phyloP scores from a whole-genome alignment of 352 stramenopile species.

The Pythium oligandrum region DNA sequence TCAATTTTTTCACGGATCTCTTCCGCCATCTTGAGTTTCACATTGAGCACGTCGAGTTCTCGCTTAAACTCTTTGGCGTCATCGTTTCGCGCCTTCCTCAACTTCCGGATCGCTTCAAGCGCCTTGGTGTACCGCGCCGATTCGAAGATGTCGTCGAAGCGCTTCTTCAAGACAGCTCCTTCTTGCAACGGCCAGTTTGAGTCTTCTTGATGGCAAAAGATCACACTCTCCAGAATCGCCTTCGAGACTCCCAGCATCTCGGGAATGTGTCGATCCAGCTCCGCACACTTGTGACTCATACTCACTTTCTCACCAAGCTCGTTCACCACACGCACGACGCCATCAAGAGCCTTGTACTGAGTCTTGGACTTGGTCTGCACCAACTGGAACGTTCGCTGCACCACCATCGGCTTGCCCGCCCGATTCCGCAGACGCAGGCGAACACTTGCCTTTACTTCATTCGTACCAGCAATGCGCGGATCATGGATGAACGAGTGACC shows the following conservation, averaged over 20 bases:
- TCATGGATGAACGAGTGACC: constrained; percentile 97
- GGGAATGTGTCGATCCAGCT: constrained; percentile 93
- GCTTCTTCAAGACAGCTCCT: constrained; percentile 97
- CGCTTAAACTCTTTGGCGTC: constrained; percentile 93
- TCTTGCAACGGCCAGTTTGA: constrained; percentile 97
- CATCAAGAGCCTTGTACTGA: constrained; percentile 96
- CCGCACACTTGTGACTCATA: constrained; percentile 93
- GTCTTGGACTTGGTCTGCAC: constrained; percentile 88
- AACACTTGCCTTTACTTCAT: constrained; percentile 90
- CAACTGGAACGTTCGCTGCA: constrained; percentile 94
- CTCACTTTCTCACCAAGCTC: constrained; percentile 88
- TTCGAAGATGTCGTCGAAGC: constrained; percentile 99
- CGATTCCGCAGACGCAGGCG: constrained; percentile 92
- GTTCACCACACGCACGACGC: constrained; percentile 89
- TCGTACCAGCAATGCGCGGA: constrained; percentile 87
- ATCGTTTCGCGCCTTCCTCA: constrained; percentile 79
- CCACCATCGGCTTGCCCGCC: constrained; percentile 85
- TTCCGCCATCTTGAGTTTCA: constrained; percentile 70
- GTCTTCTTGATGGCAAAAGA: constrained; percentile 99
- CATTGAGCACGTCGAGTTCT: constrained; percentile 88
- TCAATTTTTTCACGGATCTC: constrained; percentile 55
- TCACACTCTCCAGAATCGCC: constrained; percentile 98
- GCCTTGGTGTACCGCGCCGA: constrained; percentile 98
- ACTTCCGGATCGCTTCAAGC: constrained; percentile 94
- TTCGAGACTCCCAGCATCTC: constrained; percentile 95